These are phyloP conservation scores for Euryodendron excelsum DNA, from an alignment of 148 eudicot genomes.

Conservation along the genomic window DNA sequence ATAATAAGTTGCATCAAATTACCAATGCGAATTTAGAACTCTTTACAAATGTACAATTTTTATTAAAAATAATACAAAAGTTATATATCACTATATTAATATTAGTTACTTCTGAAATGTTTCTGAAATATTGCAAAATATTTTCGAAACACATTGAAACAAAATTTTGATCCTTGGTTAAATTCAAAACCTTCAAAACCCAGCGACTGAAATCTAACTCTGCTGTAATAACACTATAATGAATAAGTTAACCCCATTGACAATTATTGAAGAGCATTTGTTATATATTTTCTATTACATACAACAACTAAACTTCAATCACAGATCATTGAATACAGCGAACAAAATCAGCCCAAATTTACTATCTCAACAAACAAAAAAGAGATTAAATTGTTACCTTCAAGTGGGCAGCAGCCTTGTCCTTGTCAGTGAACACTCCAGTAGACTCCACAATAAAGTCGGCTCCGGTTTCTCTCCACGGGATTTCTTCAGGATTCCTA, in stretches of 20 bases:
- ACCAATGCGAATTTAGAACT: no score
- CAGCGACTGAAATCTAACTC: background rate
- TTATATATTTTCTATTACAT: background rate
- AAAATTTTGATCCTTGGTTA: no score
- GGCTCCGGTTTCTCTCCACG: conserved; percentile 67
- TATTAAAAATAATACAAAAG: no score
- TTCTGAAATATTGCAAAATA: no score
- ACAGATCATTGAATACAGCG: background rate
- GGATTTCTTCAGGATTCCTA: conserved; percentile 42
- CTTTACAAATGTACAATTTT: no score
- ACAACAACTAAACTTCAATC: background rate
- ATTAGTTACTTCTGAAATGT: no score
- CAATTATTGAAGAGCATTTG: background rate
- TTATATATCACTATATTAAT: no score
- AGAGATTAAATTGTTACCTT: conserved; percentile 36
- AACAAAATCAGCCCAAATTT: background rate
- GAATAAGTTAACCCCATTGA: background rate
- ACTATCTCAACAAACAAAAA: background rate
- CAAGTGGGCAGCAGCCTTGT: conserved; percentile 56
- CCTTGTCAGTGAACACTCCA: conserved; percentile 78
- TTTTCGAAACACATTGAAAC: no score
- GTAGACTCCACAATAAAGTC: conserved; percentile 75
- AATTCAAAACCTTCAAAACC: background rate
- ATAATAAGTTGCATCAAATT: no score
- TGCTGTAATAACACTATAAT: background rate